Evolutionary conservation across 164 flowering plant species (phyloP).

Genomic region (Vitis amurensis): DNA sequence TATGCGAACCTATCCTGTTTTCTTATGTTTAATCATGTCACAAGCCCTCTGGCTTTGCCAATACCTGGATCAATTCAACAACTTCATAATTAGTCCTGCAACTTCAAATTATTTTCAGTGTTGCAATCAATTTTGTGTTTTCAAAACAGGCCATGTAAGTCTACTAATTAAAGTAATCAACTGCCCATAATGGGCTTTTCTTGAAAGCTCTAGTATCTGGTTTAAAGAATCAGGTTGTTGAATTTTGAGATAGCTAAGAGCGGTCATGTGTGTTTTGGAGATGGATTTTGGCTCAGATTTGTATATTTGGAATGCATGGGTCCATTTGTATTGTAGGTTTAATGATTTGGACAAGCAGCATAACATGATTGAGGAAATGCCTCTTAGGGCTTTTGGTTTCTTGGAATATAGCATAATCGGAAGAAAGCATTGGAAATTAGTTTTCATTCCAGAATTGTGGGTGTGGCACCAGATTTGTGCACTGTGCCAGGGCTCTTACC

Average conservation of each 20-base stretch:
- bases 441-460: conserved; percentile 10
- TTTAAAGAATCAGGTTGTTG: conserved; percentile 7
- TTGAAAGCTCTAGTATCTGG: no score
- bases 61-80: no score
- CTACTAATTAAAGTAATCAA: no score
- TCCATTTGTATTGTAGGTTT: no score
- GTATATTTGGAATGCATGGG: conserved; percentile 48
- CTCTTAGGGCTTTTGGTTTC: conserved; percentile 37
- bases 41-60: no score
- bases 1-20: no score
- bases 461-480: conserved; percentile 31
- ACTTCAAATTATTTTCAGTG: no score
- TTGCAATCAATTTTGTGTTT: no score
- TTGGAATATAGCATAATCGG: conserved; percentile 33
- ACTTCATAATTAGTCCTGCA: no score
- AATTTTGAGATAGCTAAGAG: conserved; percentile 35
- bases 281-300: conserved; percentile 49
- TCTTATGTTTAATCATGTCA: no score
- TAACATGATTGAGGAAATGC: conserved; percentile 46
- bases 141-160: no score
- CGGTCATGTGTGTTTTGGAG: conserved; percentile 36
- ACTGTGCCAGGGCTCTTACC: conserved; percentile 34
- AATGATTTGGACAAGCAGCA: conserved; percentile 30
- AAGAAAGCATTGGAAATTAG: conserved; percentile 32
- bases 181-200: conserved; percentile 27